Conservation (phyloP, 805 yeast genomes). For the Candida sphagnicola region DNA sequence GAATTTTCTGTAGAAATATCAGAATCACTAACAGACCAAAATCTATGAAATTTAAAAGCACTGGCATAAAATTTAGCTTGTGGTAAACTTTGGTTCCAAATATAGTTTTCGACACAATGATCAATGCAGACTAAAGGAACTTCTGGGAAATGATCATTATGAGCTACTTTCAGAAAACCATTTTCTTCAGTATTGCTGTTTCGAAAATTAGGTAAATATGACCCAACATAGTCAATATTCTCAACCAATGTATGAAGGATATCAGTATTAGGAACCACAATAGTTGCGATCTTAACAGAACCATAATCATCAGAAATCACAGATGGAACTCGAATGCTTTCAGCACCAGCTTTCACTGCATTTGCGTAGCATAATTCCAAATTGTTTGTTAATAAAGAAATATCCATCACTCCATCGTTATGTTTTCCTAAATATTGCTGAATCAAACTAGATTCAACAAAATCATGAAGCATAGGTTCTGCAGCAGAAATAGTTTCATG, state of each 20-base stretch:
- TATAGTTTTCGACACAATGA: slow-evolving; percentile 78
- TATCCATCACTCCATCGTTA: slow-evolving; percentile 81
- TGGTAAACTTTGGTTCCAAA: slow-evolving; percentile 60
- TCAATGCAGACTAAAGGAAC: slow-evolving; percentile 49
- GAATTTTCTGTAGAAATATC: slow-evolving; percentile 68
- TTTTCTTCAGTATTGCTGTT: neutral
- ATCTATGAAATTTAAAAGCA: slow-evolving; percentile 69
- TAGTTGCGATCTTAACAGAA: slow-evolving; percentile 45
- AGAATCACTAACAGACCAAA: slow-evolving; percentile 81
- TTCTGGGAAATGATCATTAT: slow-evolving; percentile 18
- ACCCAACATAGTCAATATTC: slow-evolving; percentile 34
- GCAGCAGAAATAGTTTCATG: slow-evolving; percentile 13
- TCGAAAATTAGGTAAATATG: slow-evolving; percentile 50
- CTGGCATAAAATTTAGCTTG: slow-evolving; percentile 58
- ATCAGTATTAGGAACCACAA: slow-evolving; percentile 48
- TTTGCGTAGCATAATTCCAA: slow-evolving; percentile 39
- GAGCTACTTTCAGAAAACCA: slow-evolving; percentile 7
- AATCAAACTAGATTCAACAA: slow-evolving; percentile 12
- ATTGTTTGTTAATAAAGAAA: slow-evolving; percentile 59
- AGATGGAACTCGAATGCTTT: slow-evolving; percentile 22
- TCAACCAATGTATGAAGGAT: slow-evolving; percentile 67
- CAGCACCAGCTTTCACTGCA: slow-evolving; percentile 56
- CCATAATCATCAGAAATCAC: slow-evolving; percentile 46
- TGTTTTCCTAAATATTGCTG: slow-evolving; percentile 39
- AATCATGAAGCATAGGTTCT: slow-evolving; percentile 14